Conservation (phyloP, 163 green algal species). For the Scenedesmus sp. region DNA sequence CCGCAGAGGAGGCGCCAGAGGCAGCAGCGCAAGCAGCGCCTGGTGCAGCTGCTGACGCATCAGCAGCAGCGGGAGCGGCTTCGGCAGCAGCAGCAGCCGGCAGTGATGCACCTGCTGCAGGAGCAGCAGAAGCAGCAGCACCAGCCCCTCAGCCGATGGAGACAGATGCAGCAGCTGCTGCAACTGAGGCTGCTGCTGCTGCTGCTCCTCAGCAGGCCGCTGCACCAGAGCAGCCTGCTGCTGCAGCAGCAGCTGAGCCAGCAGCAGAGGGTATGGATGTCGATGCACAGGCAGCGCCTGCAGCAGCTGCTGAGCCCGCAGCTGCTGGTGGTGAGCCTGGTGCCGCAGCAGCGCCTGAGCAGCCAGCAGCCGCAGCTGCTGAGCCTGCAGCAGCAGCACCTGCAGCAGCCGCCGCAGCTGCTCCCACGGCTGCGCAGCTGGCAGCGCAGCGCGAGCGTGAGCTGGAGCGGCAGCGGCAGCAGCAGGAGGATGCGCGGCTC, state of each 20-base stretch:
- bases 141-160: constrained; percentile 59
- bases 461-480: constrained; percentile 21
- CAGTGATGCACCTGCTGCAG: constrained; percentile 19
- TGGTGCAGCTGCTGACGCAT: constrained; percentile 10
- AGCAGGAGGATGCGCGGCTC: constrained; percentile 12
- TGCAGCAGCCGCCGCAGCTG: not conserved
- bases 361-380: constrained; percentile 16
- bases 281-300: constrained; percentile 7
- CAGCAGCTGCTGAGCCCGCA: constrained; percentile 23
- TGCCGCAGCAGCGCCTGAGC: constrained; percentile 25
- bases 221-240: constrained; percentile 30
- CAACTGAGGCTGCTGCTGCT: constrained; percentile 26
- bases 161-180: constrained; percentile 55
- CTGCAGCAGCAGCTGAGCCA: constrained; percentile 15
- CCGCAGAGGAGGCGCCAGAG: not conserved
- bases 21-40: constrained; percentile 26
- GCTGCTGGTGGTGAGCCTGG: not conserved
- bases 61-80: not conserved
- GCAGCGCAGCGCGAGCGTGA: constrained; percentile 28
- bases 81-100: constrained; percentile 26
- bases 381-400: constrained; percentile 26
- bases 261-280: constrained; percentile 45
- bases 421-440: not conserved
- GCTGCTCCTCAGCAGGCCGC: constrained; percentile 6
- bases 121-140: not conserved